phyloP scores from a whole-genome alignment of 2,329 filamentous ascomycete species.

The Paradendryphiella salina region DNA sequence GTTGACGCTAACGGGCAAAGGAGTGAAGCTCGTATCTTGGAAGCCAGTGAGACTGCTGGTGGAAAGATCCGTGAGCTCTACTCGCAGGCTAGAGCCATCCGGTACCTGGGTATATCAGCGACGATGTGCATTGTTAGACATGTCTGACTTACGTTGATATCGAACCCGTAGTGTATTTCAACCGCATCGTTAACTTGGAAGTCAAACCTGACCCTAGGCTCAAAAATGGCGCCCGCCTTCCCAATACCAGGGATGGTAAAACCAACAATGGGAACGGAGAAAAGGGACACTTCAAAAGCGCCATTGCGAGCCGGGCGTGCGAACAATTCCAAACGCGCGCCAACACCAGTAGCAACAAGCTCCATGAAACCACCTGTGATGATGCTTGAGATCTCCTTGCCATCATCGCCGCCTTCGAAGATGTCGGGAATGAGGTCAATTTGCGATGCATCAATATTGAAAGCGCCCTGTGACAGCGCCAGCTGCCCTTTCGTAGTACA shows the following conservation, averaged over 20 bases:
- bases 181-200: constrained; percentile 36
- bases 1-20: constrained; percentile 41
- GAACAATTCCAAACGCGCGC: constrained; percentile 43
- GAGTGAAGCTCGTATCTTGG: constrained; percentile 31
- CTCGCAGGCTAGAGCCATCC: constrained; percentile 33
- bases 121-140: not conserved
- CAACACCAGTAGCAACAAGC: constrained; percentile 35
- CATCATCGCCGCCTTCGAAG: constrained; percentile 29
- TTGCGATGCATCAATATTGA: constrained; percentile 32
- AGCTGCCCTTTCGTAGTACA: constrained; percentile 41
- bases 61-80: constrained; percentile 33
- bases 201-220: constrained; percentile 32
- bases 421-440: constrained; percentile 33
- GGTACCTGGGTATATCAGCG: constrained; percentile 30
- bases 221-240: constrained; percentile 42
- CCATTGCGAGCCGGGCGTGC: constrained; percentile 31
- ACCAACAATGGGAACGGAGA: constrained; percentile 34
- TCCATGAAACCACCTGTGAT: constrained; percentile 43
- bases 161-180: constrained; percentile 44
- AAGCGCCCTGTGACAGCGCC: constrained; percentile 37
- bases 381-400: constrained; percentile 31
- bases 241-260: constrained; percentile 45
- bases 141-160: constrained; percentile 27
- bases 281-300: constrained; percentile 27
- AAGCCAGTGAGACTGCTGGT: constrained; percentile 37